phyloP scores from a whole-genome alignment of 2,329 filamentous ascomycete genomes.

The Aspergillus sp. region DNA sequence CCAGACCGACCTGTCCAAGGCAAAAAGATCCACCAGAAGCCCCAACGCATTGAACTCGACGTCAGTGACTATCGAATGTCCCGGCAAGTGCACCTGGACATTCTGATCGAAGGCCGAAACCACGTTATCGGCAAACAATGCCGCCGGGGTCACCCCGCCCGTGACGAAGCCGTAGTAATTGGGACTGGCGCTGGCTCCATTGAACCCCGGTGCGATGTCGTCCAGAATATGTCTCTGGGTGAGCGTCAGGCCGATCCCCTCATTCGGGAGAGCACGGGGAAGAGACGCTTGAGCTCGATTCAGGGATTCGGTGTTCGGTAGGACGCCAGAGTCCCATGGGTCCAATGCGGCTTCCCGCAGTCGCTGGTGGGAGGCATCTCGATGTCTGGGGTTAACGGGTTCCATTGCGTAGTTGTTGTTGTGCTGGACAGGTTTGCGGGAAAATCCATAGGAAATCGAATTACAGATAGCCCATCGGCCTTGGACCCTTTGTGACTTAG shows the following conservation, averaged over 20 bases:
- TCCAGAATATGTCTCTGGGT: constrained; percentile 31
- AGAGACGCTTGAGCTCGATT: constrained; percentile 26
- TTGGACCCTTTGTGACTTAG: too few relatives aligned
- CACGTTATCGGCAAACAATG: constrained; percentile 73
- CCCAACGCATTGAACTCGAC: constrained; percentile 64
- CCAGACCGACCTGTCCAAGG: constrained; percentile 49
- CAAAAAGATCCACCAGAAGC: constrained; percentile 60
- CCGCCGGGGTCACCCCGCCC: constrained; percentile 68
- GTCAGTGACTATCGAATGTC: constrained; percentile 63
- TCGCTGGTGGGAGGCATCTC: constrained; percentile 15
- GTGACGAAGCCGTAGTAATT: constrained; percentile 87
- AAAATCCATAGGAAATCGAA: too few relatives aligned
- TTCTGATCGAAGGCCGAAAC: constrained; percentile 76
- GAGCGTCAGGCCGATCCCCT: constrained; percentile 22
- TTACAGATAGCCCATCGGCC: too few relatives aligned
- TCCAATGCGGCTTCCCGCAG: constrained; percentile 23
- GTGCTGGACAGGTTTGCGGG: too few relatives aligned
- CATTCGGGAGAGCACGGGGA: constrained; percentile 16
- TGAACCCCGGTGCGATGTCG: constrained; percentile 49
- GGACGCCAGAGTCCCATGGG: constrained; percentile 20
- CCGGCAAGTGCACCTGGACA: constrained; percentile 68
- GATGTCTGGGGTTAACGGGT: too few relatives aligned
- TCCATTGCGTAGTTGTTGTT: too few relatives aligned
- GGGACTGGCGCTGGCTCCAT: constrained; percentile 52
- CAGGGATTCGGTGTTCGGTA: constrained; percentile 22